Evolutionary conservation across 2,329 filamentous ascomycete genomes (phyloP).

Genomic region (Fusarium keratoplasticum): DNA sequence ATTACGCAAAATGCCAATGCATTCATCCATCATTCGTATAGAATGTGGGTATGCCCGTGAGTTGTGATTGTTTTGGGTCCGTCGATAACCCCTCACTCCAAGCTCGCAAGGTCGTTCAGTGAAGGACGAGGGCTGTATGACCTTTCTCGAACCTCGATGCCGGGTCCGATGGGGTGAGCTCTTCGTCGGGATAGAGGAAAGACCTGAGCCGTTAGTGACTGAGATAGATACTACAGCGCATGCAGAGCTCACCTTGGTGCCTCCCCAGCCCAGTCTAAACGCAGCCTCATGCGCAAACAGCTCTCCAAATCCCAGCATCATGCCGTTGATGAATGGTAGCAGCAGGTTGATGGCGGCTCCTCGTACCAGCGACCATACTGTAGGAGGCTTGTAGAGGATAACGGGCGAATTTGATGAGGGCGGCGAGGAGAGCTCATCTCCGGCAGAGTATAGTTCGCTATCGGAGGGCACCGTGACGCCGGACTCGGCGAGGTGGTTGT

Average conservation of each 20-base stretch:
- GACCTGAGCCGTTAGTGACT: conserved; percentile 55
- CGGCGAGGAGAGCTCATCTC: conserved; percentile 71
- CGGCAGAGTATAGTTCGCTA: conserved; percentile 82
- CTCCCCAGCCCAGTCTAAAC: conserved; percentile 91
- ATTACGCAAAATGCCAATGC: conserved; percentile 40
- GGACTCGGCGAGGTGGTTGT: conserved; percentile 74
- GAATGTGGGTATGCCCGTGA: not conserved
- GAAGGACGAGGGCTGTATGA: conserved; percentile 65
- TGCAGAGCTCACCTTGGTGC: conserved; percentile 77
- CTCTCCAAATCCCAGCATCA: conserved; percentile 98
- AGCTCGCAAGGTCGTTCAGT: conserved; percentile 73
- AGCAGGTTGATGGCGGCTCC: conserved; percentile 96
- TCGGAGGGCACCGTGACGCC: conserved; percentile 84
- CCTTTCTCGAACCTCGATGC: conserved; percentile 82
- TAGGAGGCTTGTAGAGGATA: conserved; percentile 90
- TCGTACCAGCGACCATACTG: conserved; percentile 84
- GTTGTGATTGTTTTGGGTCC: not conserved
- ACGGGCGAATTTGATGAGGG: conserved; percentile 74
- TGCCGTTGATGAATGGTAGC: conserved; percentile 93
- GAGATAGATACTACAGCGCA: not conserved
- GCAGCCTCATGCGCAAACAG: conserved; percentile 96
- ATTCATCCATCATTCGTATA: conserved; percentile 14
- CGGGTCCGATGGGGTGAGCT: conserved; percentile 78
- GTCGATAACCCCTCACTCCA: conserved; percentile 65
- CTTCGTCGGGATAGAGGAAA: conserved; percentile 71